phyloP scores from a whole-genome alignment of 2,329 filamentous ascomycete species.

The Tolypocladium sp. region DNA sequence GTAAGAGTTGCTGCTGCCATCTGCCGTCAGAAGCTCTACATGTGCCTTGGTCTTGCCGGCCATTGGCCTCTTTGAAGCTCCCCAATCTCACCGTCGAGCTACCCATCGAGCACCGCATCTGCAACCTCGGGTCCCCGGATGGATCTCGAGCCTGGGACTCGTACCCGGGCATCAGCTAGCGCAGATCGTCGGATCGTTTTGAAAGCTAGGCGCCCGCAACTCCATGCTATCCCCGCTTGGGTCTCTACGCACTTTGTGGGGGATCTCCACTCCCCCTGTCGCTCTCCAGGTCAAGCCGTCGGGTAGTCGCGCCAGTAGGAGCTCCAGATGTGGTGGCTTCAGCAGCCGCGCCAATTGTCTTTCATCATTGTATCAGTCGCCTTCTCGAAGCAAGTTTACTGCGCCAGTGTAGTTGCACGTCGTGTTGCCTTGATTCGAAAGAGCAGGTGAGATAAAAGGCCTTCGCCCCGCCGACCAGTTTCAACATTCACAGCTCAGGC shows the following conservation, averaged over 20 bases:
- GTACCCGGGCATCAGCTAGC: background rate
- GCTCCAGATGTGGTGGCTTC: background rate
- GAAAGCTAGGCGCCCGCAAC: background rate
- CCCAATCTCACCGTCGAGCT: background rate
- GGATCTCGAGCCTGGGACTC: too few species aligned
- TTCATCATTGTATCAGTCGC: too few species aligned
- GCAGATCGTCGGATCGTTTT: background rate
- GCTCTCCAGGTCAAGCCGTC: background rate
- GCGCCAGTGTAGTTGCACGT: background rate
- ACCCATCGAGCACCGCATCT: background rate
- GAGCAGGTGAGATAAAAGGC: background rate
- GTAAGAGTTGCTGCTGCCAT: background rate
- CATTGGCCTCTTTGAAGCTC: background rate
- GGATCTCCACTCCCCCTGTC: background rate
- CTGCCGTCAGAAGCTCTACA: background rate
- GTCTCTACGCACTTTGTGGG: background rate
- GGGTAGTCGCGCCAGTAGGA: background rate
- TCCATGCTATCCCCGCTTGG: background rate
- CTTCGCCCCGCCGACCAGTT: background rate
- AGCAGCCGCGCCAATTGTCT: background rate
- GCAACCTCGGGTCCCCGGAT: background rate
- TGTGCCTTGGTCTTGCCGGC: background rate
- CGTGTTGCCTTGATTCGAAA: background rate
- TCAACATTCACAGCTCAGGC: background rate
- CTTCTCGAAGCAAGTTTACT: background rate